Conservation (phyloP, 768 basidiomycete species). For the Leucosporidium scottii region DNA sequence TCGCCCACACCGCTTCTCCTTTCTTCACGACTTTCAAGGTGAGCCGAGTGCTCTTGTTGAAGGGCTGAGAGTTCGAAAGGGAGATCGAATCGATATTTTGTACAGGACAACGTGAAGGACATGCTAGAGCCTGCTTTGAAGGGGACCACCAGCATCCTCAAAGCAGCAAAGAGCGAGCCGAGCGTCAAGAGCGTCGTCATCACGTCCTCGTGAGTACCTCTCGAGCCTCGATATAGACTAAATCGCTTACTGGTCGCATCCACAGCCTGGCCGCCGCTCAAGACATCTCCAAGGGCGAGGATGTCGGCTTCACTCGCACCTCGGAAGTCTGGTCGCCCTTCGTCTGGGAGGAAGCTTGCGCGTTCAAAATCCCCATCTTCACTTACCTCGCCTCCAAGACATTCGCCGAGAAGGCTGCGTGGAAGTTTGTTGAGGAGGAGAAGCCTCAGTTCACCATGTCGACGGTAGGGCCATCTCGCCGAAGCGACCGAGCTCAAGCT, state of each 20-base stretch:
- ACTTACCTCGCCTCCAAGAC: conserved; percentile 12
- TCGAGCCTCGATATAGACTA: no score
- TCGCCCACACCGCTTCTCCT: conserved; percentile 12
- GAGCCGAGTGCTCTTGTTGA: background rate
- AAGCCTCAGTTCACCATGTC: conserved; percentile 20
- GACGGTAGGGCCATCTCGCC: background rate
- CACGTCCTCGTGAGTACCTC: conserved; percentile 2
- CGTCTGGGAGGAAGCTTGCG: conserved; percentile 4
- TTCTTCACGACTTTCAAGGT: conserved; percentile 1
- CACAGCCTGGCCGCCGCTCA: background rate
- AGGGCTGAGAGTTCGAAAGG: background rate
- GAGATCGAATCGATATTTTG: background rate
- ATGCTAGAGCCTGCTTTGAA: conserved; percentile 16
- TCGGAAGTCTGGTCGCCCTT: conserved; percentile 15
- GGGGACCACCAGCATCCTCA: conserved; percentile 10
- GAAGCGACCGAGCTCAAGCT: background rate
- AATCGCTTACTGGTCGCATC: background rate
- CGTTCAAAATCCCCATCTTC: background rate
- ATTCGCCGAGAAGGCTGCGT: conserved; percentile 27
- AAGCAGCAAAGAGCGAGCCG: conserved; percentile 2
- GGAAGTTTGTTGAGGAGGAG: conserved; percentile 24
- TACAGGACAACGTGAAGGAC: conserved; percentile 8
- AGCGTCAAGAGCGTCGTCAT: conserved; percentile 15
- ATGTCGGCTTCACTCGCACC: background rate
- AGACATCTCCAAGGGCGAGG: background rate